phyloP scores from a whole-genome alignment of 371 early-diverging fungal genomes.

The Mortierella sp. region DNA sequence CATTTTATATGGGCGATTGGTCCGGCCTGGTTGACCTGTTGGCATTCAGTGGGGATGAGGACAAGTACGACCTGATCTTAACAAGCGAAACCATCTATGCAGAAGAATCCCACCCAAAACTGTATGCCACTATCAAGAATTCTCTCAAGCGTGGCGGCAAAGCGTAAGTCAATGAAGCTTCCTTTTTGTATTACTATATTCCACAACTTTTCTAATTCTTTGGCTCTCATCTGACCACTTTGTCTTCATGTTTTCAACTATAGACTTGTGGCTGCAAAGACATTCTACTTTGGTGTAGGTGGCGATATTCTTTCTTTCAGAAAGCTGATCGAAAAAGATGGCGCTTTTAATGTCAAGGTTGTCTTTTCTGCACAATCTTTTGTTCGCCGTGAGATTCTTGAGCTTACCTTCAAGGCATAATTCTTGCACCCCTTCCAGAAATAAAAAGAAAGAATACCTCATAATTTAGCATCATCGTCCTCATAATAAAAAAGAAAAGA shows the following conservation, averaged over 20 bases:
- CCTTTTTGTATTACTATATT: slow-evolving; percentile 15
- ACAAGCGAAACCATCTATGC: slow-evolving; percentile 97
- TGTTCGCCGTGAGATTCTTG: slow-evolving; percentile 86
- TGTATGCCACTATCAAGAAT: slow-evolving; percentile 75
- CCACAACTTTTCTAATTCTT: neutral
- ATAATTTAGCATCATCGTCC: neutral
- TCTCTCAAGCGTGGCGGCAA: slow-evolving; percentile 72
- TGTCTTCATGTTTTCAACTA: neutral
- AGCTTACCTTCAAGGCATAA: slow-evolving; percentile 52
- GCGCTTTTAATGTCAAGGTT: slow-evolving; percentile 67
- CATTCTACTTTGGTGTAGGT: slow-evolving; percentile 93
- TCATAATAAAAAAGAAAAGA: neutral
- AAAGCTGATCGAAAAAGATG: slow-evolving; percentile 68
- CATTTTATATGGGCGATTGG: slow-evolving; percentile 83
- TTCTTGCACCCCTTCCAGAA: neutral
- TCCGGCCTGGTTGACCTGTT: slow-evolving; percentile 56
- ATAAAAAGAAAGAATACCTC: too few species aligned
- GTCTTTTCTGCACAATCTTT: slow-evolving; percentile 71
- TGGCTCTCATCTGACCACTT: neutral
- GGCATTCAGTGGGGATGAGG: slow-evolving; percentile 45
- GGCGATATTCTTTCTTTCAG: slow-evolving; percentile 83
- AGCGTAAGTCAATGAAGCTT: slow-evolving; percentile 66
- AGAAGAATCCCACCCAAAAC: slow-evolving; percentile 68
- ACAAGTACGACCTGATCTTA: slow-evolving; percentile 86
- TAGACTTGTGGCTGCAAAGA: slow-evolving; percentile 92